Evolutionary conservation across 169 alveolate species (phyloP).

Genomic region (Babesia microti): DNA sequence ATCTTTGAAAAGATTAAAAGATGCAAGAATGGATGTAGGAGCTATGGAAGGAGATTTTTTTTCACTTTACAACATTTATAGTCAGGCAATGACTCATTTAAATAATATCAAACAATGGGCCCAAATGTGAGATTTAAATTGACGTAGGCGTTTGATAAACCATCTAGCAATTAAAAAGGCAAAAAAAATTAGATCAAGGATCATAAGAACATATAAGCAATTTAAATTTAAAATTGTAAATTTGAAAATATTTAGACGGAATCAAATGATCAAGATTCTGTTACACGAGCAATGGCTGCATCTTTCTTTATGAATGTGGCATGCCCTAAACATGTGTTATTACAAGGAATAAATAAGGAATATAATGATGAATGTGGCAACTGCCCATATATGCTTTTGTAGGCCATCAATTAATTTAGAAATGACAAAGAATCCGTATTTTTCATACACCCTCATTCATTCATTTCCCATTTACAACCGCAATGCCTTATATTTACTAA

Average conservation of each 20-base stretch:
- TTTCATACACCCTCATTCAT: conserved; percentile 39
- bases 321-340: conserved; percentile 29
- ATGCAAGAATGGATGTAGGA: conserved; percentile 35
- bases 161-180: conserved; percentile 23
- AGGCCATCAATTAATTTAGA: conserved; percentile 1
- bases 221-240: conserved; percentile 31
- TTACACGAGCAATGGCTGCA: conserved; percentile 31
- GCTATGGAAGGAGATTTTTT: conserved; percentile 47
- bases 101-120: conserved; percentile 34
- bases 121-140: conserved; percentile 2
- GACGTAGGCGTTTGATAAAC: conserved; percentile 29
- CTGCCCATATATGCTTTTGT: background rate
- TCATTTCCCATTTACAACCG: conserved; percentile 35
- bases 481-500: conserved; percentile 47
- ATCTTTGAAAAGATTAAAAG: conserved; percentile 19
- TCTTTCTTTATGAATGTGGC: conserved; percentile 45
- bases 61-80: conserved; percentile 40
- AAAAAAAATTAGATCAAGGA: conserved; percentile 6
- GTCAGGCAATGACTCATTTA: conserved; percentile 30
- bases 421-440: conserved; percentile 4
- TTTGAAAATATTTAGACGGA: background rate
- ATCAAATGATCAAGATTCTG: background rate
- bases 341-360: background rate
- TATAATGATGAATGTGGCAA: background rate
- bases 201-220: conserved; percentile 5